A percentile compares a stretch with the other conserved stretches of the same genome.
Evolutionary conservation across 2,329 filamentous ascomycete species (phyloP).

Genomic region (Scytalidium lignicola): DNA sequence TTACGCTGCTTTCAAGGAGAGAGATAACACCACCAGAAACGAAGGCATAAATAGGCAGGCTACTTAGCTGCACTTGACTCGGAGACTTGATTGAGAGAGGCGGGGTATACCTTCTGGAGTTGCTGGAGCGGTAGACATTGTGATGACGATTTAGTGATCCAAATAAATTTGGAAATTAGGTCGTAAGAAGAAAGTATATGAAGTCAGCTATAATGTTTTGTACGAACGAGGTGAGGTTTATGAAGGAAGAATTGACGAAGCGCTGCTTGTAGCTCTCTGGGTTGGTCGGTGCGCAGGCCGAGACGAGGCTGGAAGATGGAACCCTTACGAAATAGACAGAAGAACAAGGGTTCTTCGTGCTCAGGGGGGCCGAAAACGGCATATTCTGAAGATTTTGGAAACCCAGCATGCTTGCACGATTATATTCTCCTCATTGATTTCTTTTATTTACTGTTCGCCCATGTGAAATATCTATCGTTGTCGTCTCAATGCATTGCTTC

Average conservation of each 20-base stretch:
- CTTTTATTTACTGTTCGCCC: too few species aligned
- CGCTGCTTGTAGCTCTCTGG: background rate
- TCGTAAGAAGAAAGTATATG: background rate
- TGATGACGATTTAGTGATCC: background rate
- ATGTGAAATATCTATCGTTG: background rate
- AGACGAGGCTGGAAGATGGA: background rate
- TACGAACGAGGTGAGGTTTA: background rate
- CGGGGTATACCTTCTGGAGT: slow-evolving; percentile 8
- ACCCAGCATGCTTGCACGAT: background rate
- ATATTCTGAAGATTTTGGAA: background rate
- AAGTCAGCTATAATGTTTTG: background rate
- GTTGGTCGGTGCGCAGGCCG: background rate
- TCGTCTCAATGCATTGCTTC: background rate
- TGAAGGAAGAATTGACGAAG: background rate
- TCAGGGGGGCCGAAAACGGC: background rate
- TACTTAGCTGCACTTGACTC: background rate
- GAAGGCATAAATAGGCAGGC: background rate
- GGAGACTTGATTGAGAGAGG: slow-evolving; percentile 1
- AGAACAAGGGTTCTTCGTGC: background rate
- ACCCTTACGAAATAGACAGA: background rate
- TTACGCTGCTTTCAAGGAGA: background rate
- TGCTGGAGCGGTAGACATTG: slow-evolving; percentile 5
- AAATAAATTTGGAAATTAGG: background rate
- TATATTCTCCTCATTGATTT: too few species aligned
- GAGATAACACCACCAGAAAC: background rate